Base-by-base conservation (phyloP, 1,139 yeast species). In the Sugiyamaella neomexicana region DNA sequence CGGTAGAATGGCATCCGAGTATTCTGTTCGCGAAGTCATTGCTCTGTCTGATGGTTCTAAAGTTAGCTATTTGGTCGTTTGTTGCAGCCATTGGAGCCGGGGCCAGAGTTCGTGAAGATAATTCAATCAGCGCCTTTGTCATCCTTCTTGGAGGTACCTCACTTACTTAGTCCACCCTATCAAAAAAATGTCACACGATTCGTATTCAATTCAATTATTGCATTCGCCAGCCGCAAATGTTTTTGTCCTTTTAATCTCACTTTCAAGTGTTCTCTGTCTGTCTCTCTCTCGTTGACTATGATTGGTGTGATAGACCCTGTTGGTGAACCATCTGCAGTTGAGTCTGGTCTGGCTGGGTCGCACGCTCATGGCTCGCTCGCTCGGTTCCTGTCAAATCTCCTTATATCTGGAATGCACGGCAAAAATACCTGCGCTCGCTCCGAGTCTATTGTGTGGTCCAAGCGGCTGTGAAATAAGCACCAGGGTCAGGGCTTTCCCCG, bases 1-100 rank as follows among this genome's bases (percentile, higher is more conserved):
- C 46, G 63, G 61, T 48, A 65, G 57, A 49, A 71, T 61, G 25
- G 74, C 71, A 45, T 60, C 64, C 47, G 70, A 60, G 62, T 71
- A 71, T 55, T 68, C 71, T 54, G 62, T 61, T 42, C 62, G 50
- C 34, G 41, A 23, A 10, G 34, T 25, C 44, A 40, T 40, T 23
- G 31, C 9, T n/a, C 5, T 20, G 5, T 20, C 25, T 20, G 25
- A 20, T 20, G 25, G n/a, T n/a, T n/a, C n/a, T 20, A 20, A 5
- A 20, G 25, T 3, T 20, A 20, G 5, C 25, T 20, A 5, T 3
- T 20, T 20, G 5, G n/a, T n/a, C n/a, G n/a, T n/a, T n/a, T n/a
- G n/a, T n/a, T n/a, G n/a, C n/a, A n/a, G n/a, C 25, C 25, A 20
- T 5, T 5, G 5, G 25, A 20, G 25, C 25, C n/a, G 5, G 25